A percentile compares a stretch with the other conserved stretches of the same genome.
These are phyloP conservation scores for Canariomyces notabilis DNA, from an alignment of 2,329 filamentous ascomycete genomes.

Conservation along the genomic window DNA sequence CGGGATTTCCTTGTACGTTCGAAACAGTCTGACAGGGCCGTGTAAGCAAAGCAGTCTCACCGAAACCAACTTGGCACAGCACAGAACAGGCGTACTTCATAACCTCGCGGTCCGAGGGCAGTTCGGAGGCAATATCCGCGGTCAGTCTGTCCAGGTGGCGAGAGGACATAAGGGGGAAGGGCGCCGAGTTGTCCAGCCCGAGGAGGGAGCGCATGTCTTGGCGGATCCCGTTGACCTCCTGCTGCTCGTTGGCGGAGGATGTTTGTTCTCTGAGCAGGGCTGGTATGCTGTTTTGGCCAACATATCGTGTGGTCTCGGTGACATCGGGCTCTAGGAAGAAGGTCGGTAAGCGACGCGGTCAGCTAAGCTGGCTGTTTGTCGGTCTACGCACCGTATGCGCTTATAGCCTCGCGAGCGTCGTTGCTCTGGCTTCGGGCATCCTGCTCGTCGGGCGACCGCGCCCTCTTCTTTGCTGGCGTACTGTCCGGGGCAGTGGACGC, in stretches of 20 bases:
- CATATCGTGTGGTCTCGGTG: slow-evolving; percentile 53
- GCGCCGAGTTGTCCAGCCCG: slow-evolving; percentile 60
- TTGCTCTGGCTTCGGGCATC: slow-evolving; percentile 34
- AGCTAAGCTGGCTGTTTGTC: not conserved
- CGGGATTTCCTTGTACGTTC: slow-evolving; percentile 62
- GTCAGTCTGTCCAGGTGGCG: slow-evolving; percentile 56
- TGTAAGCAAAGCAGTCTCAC: not conserved
- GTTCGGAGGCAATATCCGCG: slow-evolving; percentile 54
- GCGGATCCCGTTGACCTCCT: slow-evolving; percentile 51
- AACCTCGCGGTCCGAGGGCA: slow-evolving; percentile 61
- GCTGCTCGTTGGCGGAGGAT: slow-evolving; percentile 46
- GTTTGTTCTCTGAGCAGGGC: slow-evolving; percentile 60
- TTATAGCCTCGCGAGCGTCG: slow-evolving; percentile 35
- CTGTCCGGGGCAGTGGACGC: slow-evolving; percentile 28
- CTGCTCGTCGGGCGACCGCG: slow-evolving; percentile 39
- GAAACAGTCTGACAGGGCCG: slow-evolving; percentile 48
- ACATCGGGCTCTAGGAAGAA: slow-evolving; percentile 44
- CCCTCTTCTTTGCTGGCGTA: slow-evolving; percentile 36
- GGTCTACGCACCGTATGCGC: slow-evolving; percentile 26
- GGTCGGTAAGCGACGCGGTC: slow-evolving; percentile 5
- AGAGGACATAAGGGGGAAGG: slow-evolving; percentile 62
- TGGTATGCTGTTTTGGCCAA: slow-evolving; percentile 64
- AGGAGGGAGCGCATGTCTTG: slow-evolving; percentile 62
- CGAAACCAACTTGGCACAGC: not conserved
- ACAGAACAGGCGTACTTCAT: slow-evolving; percentile 49